Conservation (phyloP, 176 grass and related monocot species). For the Paspalum vaginatum region DNA sequence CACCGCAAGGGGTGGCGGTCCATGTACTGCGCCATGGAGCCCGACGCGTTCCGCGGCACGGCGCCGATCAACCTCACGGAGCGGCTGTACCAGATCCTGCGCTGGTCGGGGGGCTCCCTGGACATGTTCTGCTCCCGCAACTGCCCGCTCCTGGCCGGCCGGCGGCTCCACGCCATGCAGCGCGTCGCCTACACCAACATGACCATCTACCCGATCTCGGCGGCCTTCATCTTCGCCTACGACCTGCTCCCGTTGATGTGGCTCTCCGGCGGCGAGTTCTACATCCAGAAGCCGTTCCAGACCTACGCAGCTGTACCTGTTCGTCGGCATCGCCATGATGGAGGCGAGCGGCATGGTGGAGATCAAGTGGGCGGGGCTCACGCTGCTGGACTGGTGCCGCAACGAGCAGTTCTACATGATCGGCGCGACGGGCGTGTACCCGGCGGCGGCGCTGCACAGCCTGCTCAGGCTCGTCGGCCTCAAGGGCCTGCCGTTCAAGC, state of each 20-base stretch:
- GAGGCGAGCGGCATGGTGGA: constrained; percentile 36
- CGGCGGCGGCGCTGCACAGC: constrained; percentile 38
- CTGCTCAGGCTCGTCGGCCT: constrained; percentile 19
- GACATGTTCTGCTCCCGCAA: constrained; percentile 46
- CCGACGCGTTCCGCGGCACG: constrained; percentile 28
- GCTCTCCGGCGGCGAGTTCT: constrained; percentile 16
- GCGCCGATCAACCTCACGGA: constrained; percentile 38
- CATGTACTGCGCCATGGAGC: constrained; percentile 19
- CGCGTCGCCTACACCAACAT: constrained; percentile 31
- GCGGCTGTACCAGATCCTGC: constrained; percentile 30
- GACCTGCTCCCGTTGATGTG: constrained; percentile 18
- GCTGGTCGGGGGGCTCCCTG: constrained; percentile 33
- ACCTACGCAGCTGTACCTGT: constrained; percentile 1
- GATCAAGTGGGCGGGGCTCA: constrained; percentile 2
- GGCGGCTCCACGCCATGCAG: not conserved
- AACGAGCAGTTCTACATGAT: constrained; percentile 46
- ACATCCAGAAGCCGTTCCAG: constrained; percentile 20
- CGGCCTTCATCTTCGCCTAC: constrained; percentile 13
- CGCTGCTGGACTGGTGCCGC: constrained; percentile 35
- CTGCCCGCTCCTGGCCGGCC: not conserved
- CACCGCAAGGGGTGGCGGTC: constrained; percentile 42
- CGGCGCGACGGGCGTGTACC: constrained; percentile 23
- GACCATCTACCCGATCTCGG: constrained; percentile 29
- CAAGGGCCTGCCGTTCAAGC: constrained; percentile 38
- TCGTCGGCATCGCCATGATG: constrained; percentile 9